phyloP scores from a whole-genome alignment of 2,329 filamentous ascomycete genomes.

The Pyricularia sp. region DNA sequence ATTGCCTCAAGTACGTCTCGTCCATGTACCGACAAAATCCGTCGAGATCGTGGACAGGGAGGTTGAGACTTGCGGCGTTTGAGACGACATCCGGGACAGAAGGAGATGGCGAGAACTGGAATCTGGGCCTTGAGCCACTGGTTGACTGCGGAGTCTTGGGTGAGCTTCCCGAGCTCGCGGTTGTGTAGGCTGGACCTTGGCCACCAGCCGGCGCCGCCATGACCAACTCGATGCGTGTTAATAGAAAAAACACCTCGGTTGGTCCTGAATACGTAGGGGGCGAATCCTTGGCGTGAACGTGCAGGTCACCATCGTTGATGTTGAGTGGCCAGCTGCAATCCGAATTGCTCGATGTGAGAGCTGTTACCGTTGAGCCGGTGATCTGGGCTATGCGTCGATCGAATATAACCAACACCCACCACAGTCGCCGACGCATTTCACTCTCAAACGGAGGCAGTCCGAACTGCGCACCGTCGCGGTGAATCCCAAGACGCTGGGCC shows the following conservation, averaged over 20 bases:
- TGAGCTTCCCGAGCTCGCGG: constrained; percentile 17
- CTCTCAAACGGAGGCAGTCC: constrained; percentile 48
- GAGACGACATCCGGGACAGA: constrained; percentile 33
- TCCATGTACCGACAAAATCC: constrained; percentile 47
- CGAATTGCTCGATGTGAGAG: constrained; percentile 37
- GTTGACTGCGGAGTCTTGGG: constrained; percentile 14
- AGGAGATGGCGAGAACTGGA: constrained; percentile 23
- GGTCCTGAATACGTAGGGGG: constrained; percentile 38
- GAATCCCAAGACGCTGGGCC: constrained; percentile 59
- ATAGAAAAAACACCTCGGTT: constrained; percentile 51
- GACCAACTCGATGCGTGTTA: constrained; percentile 47
- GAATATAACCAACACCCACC: constrained; percentile 63
- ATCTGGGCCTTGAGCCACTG: constrained; percentile 12
- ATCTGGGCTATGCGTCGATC: constrained; percentile 62
- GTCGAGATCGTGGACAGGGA: constrained; percentile 39
- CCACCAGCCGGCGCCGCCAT: constrained; percentile 31
- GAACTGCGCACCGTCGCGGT: constrained; percentile 49
- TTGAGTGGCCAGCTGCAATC: constrained; percentile 51
- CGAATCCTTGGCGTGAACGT: constrained; percentile 44
- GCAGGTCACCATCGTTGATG: constrained; percentile 51
- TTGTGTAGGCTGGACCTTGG: neutral
- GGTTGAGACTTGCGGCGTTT: constrained; percentile 39
- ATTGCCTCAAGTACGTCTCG: constrained; percentile 43
- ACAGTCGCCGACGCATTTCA: constrained; percentile 62
- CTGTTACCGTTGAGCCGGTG: constrained; percentile 47